Conservation (phyloP, 352 stramenopile genomes). For the Peronospora destructor region DNA sequence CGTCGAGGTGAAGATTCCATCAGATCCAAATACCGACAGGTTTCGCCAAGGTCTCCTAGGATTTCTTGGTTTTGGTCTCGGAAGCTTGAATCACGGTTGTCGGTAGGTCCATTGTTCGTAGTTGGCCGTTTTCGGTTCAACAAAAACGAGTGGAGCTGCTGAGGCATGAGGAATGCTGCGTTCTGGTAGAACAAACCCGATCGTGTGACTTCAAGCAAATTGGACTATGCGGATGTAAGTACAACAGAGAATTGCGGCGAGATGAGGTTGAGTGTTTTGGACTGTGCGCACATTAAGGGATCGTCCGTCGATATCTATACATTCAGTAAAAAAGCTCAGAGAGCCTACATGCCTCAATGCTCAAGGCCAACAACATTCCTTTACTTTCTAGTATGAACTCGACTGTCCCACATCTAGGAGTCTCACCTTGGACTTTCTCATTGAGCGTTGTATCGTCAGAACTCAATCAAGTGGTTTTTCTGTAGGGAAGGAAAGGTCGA, state of each 20-base stretch:
- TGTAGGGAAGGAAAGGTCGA: not conserved
- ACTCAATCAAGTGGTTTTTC: not conserved
- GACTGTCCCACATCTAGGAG: not conserved
- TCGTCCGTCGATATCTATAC: not conserved
- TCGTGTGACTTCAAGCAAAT: conserved; percentile 6
- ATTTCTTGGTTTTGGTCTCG: conserved; percentile 6
- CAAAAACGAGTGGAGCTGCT: conserved; percentile 22
- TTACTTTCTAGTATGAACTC: not conserved
- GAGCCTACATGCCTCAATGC: conserved; percentile 7
- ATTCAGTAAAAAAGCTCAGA: conserved; percentile 9
- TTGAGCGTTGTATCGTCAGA: not conserved
- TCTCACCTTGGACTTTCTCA: not conserved
- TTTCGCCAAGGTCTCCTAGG: conserved; percentile 5
- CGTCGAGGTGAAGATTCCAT: conserved; percentile 1
- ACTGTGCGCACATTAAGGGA: not conserved
- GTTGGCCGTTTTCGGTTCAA: conserved; percentile 9
- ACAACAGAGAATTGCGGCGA: not conserved
- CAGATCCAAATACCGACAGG: conserved; percentile 11
- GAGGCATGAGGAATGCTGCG: conserved; percentile 13
- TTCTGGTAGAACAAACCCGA: not conserved
- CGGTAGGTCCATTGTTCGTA: not conserved
- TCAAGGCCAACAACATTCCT: conserved; percentile 3
- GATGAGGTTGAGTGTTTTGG: conserved; percentile 9
- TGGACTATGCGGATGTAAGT: conserved; percentile 20
- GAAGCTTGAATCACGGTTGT: not conserved